Base-by-base conservation (phyloP, 768 basidiomycete species). In the Trametes gibbosa region DNA sequence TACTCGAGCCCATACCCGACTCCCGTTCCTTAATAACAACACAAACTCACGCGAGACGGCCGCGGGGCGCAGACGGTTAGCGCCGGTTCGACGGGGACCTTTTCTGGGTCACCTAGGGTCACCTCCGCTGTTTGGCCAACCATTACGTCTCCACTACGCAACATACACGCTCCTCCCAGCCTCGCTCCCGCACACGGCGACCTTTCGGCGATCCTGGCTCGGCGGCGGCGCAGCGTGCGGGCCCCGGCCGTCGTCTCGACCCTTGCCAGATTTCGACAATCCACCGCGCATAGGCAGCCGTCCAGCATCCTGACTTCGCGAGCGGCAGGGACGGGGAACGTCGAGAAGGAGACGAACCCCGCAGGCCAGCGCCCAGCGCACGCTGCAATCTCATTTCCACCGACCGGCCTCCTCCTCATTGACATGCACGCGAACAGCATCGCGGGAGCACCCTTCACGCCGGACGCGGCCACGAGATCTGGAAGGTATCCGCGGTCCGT, bases 91-190 rank as follows among this genome's bases (percentile, higher is more conserved):
- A 34, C 27, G 39, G 41, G 14, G 29, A 37, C 14, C 46, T 24
- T 7, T 25, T 40, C 48, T 23, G n/a, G n/a, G n/a, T n/a, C n/a
- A n/a, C n/a, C 54, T 23, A n/a, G n/a, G 6, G 25, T 34, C 27
- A 12, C 58, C 17, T 43, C 25, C 24, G 45, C 29, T 14, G 27
- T 39, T 51, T 39, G 27, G 21, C 19, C 50, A 45, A 56, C 49
- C 24, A 61, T 61, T 61, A 61, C 59, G 59, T 61, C 54, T 56
- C 54, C 23, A 50, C 49, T 61, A 61, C 59, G 59, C 45, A 24
- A 61, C 53, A 19, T 24, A 50, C 42, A 34, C 54, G 24, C 8
- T 8, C 24, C 23, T 25, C 8, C 9, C 12, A 21, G 42, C n/a
- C 17, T 53, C 29, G 42, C 27, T 21, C 43, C 24, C 14, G 42